Base-by-base conservation (phyloP, 75 land plant species). In the Picea glauca region DNA sequence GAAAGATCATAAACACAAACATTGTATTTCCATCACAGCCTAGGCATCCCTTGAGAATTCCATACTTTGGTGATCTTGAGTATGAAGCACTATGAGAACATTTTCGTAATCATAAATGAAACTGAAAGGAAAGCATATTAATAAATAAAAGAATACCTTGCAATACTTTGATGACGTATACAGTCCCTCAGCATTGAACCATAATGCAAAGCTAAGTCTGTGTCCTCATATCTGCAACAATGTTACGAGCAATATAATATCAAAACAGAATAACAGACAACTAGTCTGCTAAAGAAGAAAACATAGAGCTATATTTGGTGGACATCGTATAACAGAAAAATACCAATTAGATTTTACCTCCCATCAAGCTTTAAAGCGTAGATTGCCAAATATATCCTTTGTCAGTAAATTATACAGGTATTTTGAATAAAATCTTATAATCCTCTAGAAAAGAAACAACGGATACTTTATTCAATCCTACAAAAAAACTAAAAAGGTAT, bases 111-210 rank as follows among this genome's bases (percentile, higher is more conserved):
- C 23, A 64, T 31, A 62, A 13, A 5, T 13, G 21, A 17, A 74
- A 14, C 20, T n/a, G 26, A 12, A 32, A 62, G 8, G 30, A 33
- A 79, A 14, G 15, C 13, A 21, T 13, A 76, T 13, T 12, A 79
- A 33, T 15, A 18, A 20, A 31, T 13, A 43, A 33, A 2, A 58
- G 3, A 30, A 60, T 78, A 95, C 92, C 90, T 90, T 62, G 98
- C 99, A 40, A 95, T 88, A 79, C 77, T 88, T 79, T 97, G 99
- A 79, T 97, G 98, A 2, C 99, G 93, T 70, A 97, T 97, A 82
- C 99, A 97, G 58, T 97, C 98, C 59, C 98, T 91, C 78, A 90
- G 40, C 99, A 97, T 97, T 68, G 96, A 81, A 33, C 99, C 99
- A 80, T 95, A 97, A 78, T 97, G 99, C 83, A 97, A 84, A 63